phyloP scores from a whole-genome alignment of 176 grass and related monocot species.

The Secale cereale region DNA sequence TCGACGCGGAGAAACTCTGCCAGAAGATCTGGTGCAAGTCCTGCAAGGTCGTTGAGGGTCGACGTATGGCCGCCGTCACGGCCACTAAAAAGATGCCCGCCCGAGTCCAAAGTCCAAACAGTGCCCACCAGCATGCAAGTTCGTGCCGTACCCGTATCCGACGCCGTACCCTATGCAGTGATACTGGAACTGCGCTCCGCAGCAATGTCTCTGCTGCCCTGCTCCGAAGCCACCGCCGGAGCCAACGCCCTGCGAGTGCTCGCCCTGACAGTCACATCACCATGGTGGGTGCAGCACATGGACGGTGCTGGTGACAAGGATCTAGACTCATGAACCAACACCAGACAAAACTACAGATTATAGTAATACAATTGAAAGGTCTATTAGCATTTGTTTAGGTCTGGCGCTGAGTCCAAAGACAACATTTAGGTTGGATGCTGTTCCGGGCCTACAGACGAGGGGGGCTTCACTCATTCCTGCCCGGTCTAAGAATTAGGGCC shows the following conservation, averaged over 20 bases:
- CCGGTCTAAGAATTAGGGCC: no score
- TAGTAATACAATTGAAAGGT: no score
- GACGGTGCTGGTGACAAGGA: no score
- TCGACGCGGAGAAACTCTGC: not conserved
- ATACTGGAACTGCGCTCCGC: conserved; percentile 9
- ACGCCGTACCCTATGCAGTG: not conserved
- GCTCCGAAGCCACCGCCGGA: not conserved
- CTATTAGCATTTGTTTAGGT: no score
- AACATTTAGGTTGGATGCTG: no score
- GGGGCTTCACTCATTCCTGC: no score
- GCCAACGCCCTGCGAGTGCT: not conserved
- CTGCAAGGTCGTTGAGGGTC: not conserved
- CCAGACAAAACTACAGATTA: no score
- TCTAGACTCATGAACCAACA: no score
- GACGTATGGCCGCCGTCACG: not conserved
- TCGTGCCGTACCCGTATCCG: conserved; percentile 23
- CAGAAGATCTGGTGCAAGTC: conserved; percentile 20
- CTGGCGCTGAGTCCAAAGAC: no score
- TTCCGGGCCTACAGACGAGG: no score
- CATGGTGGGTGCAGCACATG: not conserved
- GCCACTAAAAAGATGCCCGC: no score
- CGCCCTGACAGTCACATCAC: not conserved
- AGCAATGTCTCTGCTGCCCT: conserved; percentile 8
- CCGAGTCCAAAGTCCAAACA: not conserved
- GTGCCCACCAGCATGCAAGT: conserved; percentile 1